phyloP scores from a whole-genome alignment of 2,329 filamentous ascomycete species.

The Fusarium haematococcum region DNA sequence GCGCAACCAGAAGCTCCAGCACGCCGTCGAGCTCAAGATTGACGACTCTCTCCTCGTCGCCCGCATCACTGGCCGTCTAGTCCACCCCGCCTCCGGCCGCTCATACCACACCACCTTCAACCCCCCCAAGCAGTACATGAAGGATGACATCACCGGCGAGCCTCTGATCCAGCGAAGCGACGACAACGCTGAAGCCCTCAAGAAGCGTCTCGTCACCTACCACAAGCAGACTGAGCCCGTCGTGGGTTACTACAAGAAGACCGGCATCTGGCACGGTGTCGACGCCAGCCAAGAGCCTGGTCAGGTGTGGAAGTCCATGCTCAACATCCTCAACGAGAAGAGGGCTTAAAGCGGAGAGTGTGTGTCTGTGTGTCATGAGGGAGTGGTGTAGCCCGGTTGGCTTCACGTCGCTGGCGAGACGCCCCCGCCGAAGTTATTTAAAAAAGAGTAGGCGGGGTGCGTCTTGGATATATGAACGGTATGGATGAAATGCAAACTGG shows the following conservation, averaged over 20 bases:
- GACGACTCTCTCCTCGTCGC: slow-evolving; percentile 93
- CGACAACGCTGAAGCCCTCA: slow-evolving; percentile 95
- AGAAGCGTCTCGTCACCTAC: slow-evolving; percentile 94
- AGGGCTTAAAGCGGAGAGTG: slow-evolving; percentile 45
- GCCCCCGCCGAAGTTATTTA: slow-evolving; percentile 34
- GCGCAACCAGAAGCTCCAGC: slow-evolving; percentile 87
- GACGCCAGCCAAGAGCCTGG: slow-evolving; percentile 97
- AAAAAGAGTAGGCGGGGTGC: slow-evolving; percentile 19
- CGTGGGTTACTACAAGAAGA: slow-evolving; percentile 96
- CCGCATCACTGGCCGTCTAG: slow-evolving; percentile 93
- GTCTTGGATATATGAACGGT: slow-evolving; percentile 45
- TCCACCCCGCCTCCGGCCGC: slow-evolving; percentile 95
- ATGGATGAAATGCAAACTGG: slow-evolving; percentile 38
- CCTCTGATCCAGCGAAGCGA: slow-evolving; percentile 95
- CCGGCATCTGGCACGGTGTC: slow-evolving; percentile 94
- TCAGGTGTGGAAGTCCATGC: slow-evolving; percentile 93
- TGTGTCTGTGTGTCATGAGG: slow-evolving; percentile 22
- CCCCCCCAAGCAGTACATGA: slow-evolving; percentile 94
- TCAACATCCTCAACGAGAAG: slow-evolving; percentile 80
- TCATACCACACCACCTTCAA: slow-evolving; percentile 99
- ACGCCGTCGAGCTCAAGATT: slow-evolving; percentile 96
- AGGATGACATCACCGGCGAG: slow-evolving; percentile 96
- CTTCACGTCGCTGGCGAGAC: slow-evolving; percentile 49
- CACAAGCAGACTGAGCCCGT: slow-evolving; percentile 94
- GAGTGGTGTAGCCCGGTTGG: background rate